Evolutionary conservation across 257 asterid species (phyloP), one percentile per base, ranked within the genome.

Genomic region (Apocynum venetum): DNA sequence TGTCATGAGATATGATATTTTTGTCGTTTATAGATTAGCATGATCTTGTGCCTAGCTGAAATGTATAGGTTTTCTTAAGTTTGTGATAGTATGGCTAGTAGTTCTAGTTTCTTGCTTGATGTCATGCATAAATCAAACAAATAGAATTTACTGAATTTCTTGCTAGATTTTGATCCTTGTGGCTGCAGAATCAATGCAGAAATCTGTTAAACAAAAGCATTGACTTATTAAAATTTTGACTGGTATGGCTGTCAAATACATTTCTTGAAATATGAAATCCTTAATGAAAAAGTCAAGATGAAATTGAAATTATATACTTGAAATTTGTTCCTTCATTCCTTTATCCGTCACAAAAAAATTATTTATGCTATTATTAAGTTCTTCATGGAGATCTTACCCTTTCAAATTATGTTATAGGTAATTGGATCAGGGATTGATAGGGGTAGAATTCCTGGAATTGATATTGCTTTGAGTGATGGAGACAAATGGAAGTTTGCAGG

Each of bases 401-500:
- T 70, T 47, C 60, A 20, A 72, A 48, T 77, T 40, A 73, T 56
- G 66, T 59, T 86, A 75, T 80, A 95, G 99, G 96, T 95, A 60
- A 93, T 93, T 83, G 99, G 99, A 76, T 89, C 99, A 17, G 86
- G 84, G 76, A 48, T 78, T 80, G 99, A 95, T 88, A 85, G 83
- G 80, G 99, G 91, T 74, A 93, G 92, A 79, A 95, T 95, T 84
- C 99, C 99, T 79, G 99, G 99, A 71, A 89, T 95, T 81, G 99
- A 95, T 88, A 93, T 95, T 71, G 88, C 84, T 64, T 79, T 95
- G 79, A 86, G 85, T 76, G 97, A 93, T 83, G 98, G 97, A 43
- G 99, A 93, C 80, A 89, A 91, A 77, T 95, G 99, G 99, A 91
- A 86, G 99, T 93, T 95, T 86, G 99, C 99, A 75, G 86, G 98